Evolutionary conservation across 148 eudicot species (phyloP), one percentile per base, ranked within the genome.

Genomic region (Polygonum maritimum): DNA sequence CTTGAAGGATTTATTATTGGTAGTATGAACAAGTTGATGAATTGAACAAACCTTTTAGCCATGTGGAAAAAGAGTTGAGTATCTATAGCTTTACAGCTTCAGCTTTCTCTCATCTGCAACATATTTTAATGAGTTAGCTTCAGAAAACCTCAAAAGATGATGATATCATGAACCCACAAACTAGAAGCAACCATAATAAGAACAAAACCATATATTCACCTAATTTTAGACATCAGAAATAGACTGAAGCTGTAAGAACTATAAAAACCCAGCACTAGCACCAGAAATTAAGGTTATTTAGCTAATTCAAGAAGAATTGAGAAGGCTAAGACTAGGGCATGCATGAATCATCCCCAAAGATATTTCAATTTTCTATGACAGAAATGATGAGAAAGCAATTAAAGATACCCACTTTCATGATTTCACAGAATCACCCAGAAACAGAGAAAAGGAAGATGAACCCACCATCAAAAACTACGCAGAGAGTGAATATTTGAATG

Each of bases 11-110:
- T 12, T 41, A 67, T 16, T 36, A 2, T 62, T 62, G 69, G 31
- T 14, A 11, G 16, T 62, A 22, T 62, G 36, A 22, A 19, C 21
- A 22, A 60, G 4, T 60, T 10, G 33, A 60, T 10, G 14, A 60
- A 65, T 14, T 14, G 71, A 67, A 72, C 52, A 19, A 7, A 72
- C 75, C 75, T 72, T 67, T 67, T 67, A 19, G 52, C 75, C 75
- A 72, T 41, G 49, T 71, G 52, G 7, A 19, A 41, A 71, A 44
- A 70, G 47, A 41, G 48, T 71, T 44, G 33, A 18, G 19, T 40
- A 71, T 45, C 19, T 69, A 26, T 26, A n/a, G 75, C 38, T 72
- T 44, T 44, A 41, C 54, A 41, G n/a, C 75, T 72, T 72, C 49
- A 26, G 40, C 54, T 44, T 72, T 44, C 74, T 70, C 74, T 40